A percentile compares a stretch with the other conserved stretches of the same genome.
Conservation (phyloP, 768 basidiomycete genomes). For the Steccherinum ochraceum region DNA sequence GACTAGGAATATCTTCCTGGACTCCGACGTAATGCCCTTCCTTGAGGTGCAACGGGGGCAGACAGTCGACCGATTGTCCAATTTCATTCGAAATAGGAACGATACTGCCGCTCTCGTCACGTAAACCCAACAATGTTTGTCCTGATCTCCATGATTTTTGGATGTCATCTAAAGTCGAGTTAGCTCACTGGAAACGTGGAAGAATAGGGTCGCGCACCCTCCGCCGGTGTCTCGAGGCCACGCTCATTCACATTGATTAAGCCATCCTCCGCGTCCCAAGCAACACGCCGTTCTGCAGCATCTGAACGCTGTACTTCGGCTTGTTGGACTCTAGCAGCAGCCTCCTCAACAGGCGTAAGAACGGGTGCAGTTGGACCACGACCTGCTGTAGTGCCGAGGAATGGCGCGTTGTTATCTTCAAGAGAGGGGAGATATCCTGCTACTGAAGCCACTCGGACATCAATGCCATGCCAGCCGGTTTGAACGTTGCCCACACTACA, state of each 20-base stretch:
- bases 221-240: slow-evolving; percentile 65
- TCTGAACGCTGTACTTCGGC: slow-evolving; percentile 56
- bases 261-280: slow-evolving; percentile 56
- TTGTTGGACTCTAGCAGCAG: slow-evolving; percentile 44
- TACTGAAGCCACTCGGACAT: slow-evolving; percentile 67
- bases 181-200: slow-evolving; percentile 1
- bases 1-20: slow-evolving; percentile 44
- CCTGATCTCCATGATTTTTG: slow-evolving; percentile 4
- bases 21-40: slow-evolving; percentile 47
- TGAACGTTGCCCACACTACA: slow-evolving; percentile 61
- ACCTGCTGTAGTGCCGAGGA: slow-evolving; percentile 38
- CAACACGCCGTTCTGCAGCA: slow-evolving; percentile 52
- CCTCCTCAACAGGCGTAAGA: slow-evolving; percentile 56
- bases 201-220: slow-evolving; percentile 18
- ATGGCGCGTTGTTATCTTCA: slow-evolving; percentile 52
- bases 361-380: slow-evolving; percentile 24
- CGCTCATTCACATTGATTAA: slow-evolving; percentile 32
- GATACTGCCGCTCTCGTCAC: slow-evolving; percentile 50
- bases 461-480: slow-evolving; percentile 73
- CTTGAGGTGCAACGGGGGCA: slow-evolving; percentile 1
- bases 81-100: slow-evolving; percentile 27
- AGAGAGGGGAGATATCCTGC: slow-evolving; percentile 65
- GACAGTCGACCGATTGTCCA: slow-evolving; percentile 21
- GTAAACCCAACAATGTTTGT: slow-evolving; percentile 8
- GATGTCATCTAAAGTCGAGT: not conserved